Evolutionary conservation across 108 stramenopile genomes (phyloP).

Genomic region (Cyclotella atomus): DNA sequence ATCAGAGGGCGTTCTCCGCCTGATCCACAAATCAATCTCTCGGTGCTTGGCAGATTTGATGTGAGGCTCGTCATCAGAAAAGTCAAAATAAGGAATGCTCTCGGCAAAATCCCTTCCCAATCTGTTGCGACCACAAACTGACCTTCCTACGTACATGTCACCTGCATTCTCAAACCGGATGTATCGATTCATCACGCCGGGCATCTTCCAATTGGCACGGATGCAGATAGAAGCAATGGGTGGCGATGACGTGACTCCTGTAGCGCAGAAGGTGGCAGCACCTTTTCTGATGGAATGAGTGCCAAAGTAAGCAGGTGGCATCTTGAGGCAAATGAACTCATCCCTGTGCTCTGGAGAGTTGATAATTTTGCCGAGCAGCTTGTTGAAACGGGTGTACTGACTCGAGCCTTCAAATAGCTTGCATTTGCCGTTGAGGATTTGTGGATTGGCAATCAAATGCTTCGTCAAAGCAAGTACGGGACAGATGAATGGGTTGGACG

Average conservation of each 20-base stretch:
- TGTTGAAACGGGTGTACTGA: slow-evolving; percentile 21
- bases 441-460: background rate
- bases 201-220: slow-evolving; percentile 32
- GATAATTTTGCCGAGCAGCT: background rate
- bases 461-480: background rate
- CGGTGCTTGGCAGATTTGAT: background rate
- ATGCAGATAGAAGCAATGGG: slow-evolving; percentile 28
- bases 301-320: slow-evolving; percentile 11
- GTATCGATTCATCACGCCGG: slow-evolving; percentile 16
- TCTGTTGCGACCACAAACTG: slow-evolving; percentile 15
- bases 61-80: background rate
- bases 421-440: background rate
- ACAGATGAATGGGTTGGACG: background rate
- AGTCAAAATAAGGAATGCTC: slow-evolving; percentile 20
- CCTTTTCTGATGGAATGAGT: slow-evolving; percentile 36
- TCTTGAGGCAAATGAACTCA: slow-evolving; percentile 4
- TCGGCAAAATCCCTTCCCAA: slow-evolving; percentile 17
- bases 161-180: slow-evolving; percentile 30
- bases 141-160: slow-evolving; percentile 23
- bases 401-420: slow-evolving; percentile 2
- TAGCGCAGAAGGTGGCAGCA: slow-evolving; percentile 17
- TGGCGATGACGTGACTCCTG: slow-evolving; percentile 23
- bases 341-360: background rate
- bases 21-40: slow-evolving; percentile 10
- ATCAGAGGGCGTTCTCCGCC: background rate